Evolutionary conservation across 352 stramenopile species (phyloP), one percentile per base, ranked within the genome.

Genomic region (Globisporangium paroecandrum): DNA sequence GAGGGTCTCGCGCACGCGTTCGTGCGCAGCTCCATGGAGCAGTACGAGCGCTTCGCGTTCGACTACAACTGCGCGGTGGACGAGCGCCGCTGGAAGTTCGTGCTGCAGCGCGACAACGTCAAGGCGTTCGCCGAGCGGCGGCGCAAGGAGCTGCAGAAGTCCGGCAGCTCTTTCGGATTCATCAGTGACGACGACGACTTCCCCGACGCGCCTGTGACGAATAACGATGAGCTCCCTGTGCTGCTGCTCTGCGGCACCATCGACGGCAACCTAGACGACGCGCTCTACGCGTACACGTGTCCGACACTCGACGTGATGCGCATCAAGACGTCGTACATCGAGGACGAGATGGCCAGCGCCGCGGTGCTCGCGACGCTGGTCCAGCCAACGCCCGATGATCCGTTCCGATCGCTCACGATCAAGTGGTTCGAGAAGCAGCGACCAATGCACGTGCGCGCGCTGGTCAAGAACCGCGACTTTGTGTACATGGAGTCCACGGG

Each of bases 401-500:
- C 83, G 24, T 90, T 91, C 62, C 78, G 71, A 18, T 77, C 73
- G n/a, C 66, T 89, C 36, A 82, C 68, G 12, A 69, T 91, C 65
- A 89, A 90, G 66, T 91, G 81, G 83, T 27, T 89, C 27, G 82
- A 88, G 60, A 75, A 73, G 7, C 73, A 69, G 41, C 78, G 73
- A 47, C 69, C 79, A 13, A 56, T 87, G 18, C 76, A 83, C 36
- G 38, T 85, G 0, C 76, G 78, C 54, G 71, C 69, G 12, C 58
- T 89, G 12, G 67, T 75, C 27, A 77, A 80, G 61, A 85, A 84
- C 32, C 78, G 81, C 18, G 84, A 92, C 67, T 69, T 90, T 4
- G 72, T 92, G 7, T 82, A 79, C 49, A 62, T 90, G 15, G 82
- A 90, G 36, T 64, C 71, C 22, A 89, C 79, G 1, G 84, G 84